Percentiles rank a stretch among this genome's conserved stretches.
Conservation (phyloP, 2,329 filamentous ascomycete species). For the Fusarium sp. region DNA sequence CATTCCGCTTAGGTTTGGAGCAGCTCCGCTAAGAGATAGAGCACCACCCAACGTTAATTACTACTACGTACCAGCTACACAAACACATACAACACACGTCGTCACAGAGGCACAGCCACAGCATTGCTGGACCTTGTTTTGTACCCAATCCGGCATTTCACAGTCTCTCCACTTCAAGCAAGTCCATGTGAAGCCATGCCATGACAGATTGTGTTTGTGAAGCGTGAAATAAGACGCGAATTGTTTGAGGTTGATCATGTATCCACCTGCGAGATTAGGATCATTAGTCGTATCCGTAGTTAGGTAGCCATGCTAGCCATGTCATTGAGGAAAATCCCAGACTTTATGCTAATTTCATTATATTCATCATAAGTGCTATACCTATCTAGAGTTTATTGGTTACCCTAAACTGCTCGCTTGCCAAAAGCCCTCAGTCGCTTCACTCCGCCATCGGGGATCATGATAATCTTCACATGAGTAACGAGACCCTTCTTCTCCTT, state of each 20-base stretch:
- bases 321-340: not conserved
- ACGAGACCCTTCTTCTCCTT: slow-evolving; percentile 70
- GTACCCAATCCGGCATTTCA: slow-evolving; percentile 12
- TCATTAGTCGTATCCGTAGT: not conserved
- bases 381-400: not conserved
- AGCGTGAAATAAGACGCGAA: slow-evolving; percentile 21
- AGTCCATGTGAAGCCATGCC: not conserved
- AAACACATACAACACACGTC: slow-evolving; percentile 13
- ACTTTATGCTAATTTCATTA: slow-evolving; percentile 5
- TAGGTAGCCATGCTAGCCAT: not conserved
- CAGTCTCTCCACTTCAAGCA: not conserved
- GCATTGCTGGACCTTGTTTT: slow-evolving; percentile 22
- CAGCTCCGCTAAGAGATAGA: slow-evolving; percentile 19
- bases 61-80: not conserved
- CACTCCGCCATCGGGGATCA: slow-evolving; percentile 93
- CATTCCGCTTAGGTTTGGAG: slow-evolving; percentile 35
- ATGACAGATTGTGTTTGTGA: not conserved
- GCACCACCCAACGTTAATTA: not conserved
- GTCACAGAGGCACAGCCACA: slow-evolving; percentile 33
- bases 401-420: slow-evolving; percentile 45
- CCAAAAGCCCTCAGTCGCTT: slow-evolving; percentile 76
- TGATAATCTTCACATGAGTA: slow-evolving; percentile 89
- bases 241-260: slow-evolving; percentile 35
- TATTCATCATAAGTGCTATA: slow-evolving; percentile 2
- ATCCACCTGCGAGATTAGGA: slow-evolving; percentile 4